These are phyloP conservation scores for Cyberlindnera xylosilytica DNA, from an alignment of 805 yeast genomes.

Conservation along the genomic window DNA sequence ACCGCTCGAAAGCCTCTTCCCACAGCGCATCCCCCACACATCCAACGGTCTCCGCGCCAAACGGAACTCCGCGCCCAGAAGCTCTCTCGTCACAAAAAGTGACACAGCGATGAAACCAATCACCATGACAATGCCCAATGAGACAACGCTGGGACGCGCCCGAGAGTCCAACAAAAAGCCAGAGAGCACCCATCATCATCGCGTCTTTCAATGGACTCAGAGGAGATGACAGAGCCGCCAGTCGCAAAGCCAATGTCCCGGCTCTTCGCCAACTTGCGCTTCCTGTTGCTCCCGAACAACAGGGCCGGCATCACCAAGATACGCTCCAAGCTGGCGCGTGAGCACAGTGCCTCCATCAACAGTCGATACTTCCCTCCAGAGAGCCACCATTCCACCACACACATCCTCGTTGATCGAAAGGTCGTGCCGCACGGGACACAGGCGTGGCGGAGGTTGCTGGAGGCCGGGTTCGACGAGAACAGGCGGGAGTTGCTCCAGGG, in stretches of 20 bases:
- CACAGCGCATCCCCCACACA: no score
- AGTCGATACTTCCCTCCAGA: constrained; percentile 1
- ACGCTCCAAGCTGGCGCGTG: constrained; percentile 18
- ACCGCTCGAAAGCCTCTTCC: no score
- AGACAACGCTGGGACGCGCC: neutral
- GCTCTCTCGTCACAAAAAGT: neutral
- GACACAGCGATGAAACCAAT: constrained; percentile 1
- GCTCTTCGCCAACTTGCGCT: constrained; percentile 17
- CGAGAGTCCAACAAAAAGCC: no score
- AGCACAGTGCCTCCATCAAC: constrained; percentile 19
- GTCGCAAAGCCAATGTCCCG: constrained; percentile 10
- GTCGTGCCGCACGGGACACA: constrained; percentile 11
- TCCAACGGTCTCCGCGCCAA: no score
- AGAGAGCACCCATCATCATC: neutral
- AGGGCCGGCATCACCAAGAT: constrained; percentile 17
- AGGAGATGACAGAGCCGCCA: constrained; percentile 1
- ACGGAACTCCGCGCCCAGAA: neutral
- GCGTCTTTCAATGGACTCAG: neutral
- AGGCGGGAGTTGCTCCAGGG: neutral
- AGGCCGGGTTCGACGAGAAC: constrained; percentile 1
- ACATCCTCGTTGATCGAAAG: constrained; percentile 22
- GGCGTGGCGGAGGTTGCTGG: constrained; percentile 8
- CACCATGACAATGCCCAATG: neutral
- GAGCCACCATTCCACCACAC: constrained; percentile 10
- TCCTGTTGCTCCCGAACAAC: constrained; percentile 24